Base-by-base conservation (phyloP, 73 alveolate species). In the Durusdinium trenchii region DNA sequence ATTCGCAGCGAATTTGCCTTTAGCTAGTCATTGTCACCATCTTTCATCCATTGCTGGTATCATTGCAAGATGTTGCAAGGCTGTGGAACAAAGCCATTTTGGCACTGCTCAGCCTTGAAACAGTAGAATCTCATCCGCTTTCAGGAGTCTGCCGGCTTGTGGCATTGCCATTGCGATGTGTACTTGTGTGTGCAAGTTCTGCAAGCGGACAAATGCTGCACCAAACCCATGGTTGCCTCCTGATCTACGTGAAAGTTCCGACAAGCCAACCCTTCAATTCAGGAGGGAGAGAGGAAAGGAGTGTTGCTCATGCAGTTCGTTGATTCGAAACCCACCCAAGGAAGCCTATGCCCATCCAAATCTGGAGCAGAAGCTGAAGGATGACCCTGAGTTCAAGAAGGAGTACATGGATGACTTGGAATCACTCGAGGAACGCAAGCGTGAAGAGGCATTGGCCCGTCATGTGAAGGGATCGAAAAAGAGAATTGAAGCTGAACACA, bases 141-240 rank as follows among this genome's bases (percentile, higher is more conserved):
- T n/a, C n/a, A n/a, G n/a, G n/a, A n/a, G n/a, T n/a, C n/a, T n/a
- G n/a, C n/a, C n/a, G n/a, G n/a, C n/a, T n/a, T n/a, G n/a, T n/a
- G n/a, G n/a, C n/a, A n/a, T n/a, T n/a, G n/a, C n/a, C n/a, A n/a
- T n/a, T n/a, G n/a, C n/a, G n/a, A n/a, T n/a, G n/a, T n/a, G n/a
- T n/a, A n/a, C n/a, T n/a, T 78, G 87, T 61, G 36, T 26, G 42
- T 78, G 87, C 61, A 78, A 78, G 62, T 78, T 23, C 62, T 78
- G 87, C 61, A 26, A 36, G 54, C n/a, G 87, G 47, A 45, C 87
- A 12, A 78, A 78, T 61, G 87, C 42, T 42, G 46, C 87, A 42
- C 42, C 6, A 61, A 78, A 78, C 28, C 87, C 87, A 9, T 78
- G 87, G 87, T 16, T 78, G 42, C 87, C 87, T 12, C 43, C 60